Evolutionary conservation across 177 flowering plant species (phyloP).

Genomic region (Telopea speciosissima): DNA sequence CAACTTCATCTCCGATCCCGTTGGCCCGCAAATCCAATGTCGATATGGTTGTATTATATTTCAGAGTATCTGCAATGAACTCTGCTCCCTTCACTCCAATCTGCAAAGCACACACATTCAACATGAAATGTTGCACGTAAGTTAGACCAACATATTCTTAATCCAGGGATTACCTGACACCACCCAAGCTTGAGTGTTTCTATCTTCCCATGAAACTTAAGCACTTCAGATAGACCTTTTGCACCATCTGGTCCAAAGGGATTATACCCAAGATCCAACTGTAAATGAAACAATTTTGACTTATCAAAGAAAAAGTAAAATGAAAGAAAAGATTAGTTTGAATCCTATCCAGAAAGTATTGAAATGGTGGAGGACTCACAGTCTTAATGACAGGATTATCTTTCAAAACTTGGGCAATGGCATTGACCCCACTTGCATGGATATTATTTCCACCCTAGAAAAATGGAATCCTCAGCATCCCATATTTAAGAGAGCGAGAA

Average conservation of each 20-base stretch:
- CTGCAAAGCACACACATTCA: slow-evolving; percentile 37
- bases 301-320: background rate
- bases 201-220: slow-evolving; percentile 85
- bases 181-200: slow-evolving; percentile 88
- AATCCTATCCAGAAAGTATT: background rate
- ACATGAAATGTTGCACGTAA: slow-evolving; percentile 3
- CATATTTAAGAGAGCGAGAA: background rate
- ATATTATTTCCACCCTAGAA: slow-evolving; percentile 92
- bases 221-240: slow-evolving; percentile 74
- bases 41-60: slow-evolving; percentile 76
- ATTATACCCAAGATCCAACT: slow-evolving; percentile 91
- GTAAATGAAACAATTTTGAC: slow-evolving; percentile 9
- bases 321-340: background rate
- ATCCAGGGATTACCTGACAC: slow-evolving; percentile 71
- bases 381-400: slow-evolving; percentile 64
- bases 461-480: slow-evolving; percentile 3
- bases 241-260: slow-evolving; percentile 95
- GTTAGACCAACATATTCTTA: slow-evolving; percentile 4
- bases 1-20: slow-evolving; percentile 84
- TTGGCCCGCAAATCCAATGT: slow-evolving; percentile 84
- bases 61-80: slow-evolving; percentile 71
- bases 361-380: slow-evolving; percentile 35
- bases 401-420: slow-evolving; percentile 62
- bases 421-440: slow-evolving; percentile 59
- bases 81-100: slow-evolving; percentile 91